Percentiles rank a stretch among this genome's conserved stretches.
These are phyloP conservation scores for Mycosphaerella sp. DNA, from an alignment of 2,329 filamentous ascomycete genomes.

Conservation along the genomic window DNA sequence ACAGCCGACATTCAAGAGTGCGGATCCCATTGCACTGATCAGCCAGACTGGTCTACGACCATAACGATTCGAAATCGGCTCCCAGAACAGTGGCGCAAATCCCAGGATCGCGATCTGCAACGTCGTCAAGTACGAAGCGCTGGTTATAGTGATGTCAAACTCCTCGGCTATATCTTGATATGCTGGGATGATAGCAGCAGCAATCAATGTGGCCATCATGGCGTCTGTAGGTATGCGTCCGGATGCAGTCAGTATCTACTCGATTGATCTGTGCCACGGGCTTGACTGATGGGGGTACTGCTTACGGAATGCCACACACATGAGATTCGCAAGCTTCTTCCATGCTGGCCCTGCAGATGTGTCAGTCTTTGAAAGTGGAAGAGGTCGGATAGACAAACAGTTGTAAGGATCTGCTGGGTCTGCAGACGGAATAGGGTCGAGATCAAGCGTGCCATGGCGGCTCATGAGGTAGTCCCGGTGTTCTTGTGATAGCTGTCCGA, in stretches of 20 bases:
- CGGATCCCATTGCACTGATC: constrained; percentile 44
- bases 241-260: background rate
- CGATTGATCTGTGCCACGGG: background rate
- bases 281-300: background rate
- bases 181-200: constrained; percentile 50
- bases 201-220: constrained; percentile 53
- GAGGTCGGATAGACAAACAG: constrained; percentile 26
- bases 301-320: constrained; percentile 42
- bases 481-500: constrained; percentile 36
- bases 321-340: constrained; percentile 46
- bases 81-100: constrained; percentile 52
- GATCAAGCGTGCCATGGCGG: constrained; percentile 50
- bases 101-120: constrained; percentile 52
- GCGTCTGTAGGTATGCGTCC: constrained; percentile 27
- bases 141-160: constrained; percentile 44
- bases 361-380: background rate
- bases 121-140: constrained; percentile 50
- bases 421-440: constrained; percentile 49
- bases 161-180: constrained; percentile 50
- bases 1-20: constrained; percentile 50
- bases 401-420: constrained; percentile 52
- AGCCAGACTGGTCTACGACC: constrained; percentile 52
- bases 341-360: constrained; percentile 37
- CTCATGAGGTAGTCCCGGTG: constrained; percentile 48
- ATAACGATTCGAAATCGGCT: constrained; percentile 49